Evolutionary conservation across 2,329 filamentous ascomycete genomes (phyloP).

Genomic region (Taxawa tesnikishii): DNA sequence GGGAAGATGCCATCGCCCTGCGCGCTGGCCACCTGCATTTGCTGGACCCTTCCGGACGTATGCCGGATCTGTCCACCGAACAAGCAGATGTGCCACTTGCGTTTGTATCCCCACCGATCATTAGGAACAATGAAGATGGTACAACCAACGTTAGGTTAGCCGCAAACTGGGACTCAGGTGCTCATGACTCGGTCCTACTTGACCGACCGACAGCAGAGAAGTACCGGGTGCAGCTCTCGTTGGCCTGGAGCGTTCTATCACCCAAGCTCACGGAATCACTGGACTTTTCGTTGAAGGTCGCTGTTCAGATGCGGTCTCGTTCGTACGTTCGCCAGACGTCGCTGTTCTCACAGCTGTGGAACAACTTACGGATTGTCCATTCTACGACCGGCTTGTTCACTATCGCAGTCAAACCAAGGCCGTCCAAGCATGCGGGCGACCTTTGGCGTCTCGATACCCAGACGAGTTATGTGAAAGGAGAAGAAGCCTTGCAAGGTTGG

Average conservation of each 20-base stretch:
- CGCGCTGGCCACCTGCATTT: slow-evolving; percentile 72
- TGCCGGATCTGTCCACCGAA: slow-evolving; percentile 61
- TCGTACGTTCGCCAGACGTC: slow-evolving; percentile 76
- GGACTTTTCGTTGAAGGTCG: slow-evolving; percentile 70
- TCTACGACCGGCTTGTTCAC: slow-evolving; percentile 81
- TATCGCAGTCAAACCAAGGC: slow-evolving; percentile 71
- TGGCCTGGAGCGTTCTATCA: slow-evolving; percentile 78
- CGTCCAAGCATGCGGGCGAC: slow-evolving; percentile 83
- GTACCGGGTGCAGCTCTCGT: slow-evolving; percentile 75
- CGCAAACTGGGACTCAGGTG: slow-evolving; percentile 94
- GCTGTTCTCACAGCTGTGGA: slow-evolving; percentile 79
- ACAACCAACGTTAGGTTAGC: slow-evolving; percentile 74
- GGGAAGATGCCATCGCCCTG: slow-evolving; percentile 69
- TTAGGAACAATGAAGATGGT: slow-evolving; percentile 79
- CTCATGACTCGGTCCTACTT: slow-evolving; percentile 85
- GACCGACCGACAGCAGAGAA: slow-evolving; percentile 89
- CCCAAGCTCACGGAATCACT: slow-evolving; percentile 78
- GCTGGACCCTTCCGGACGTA: slow-evolving; percentile 73
- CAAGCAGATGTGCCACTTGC: slow-evolving; percentile 67
- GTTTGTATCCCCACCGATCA: slow-evolving; percentile 62
- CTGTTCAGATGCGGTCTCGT: slow-evolving; percentile 71
- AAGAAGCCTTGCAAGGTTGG: slow-evolving; percentile 78
- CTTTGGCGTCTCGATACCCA: slow-evolving; percentile 94
- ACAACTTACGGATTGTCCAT: slow-evolving; percentile 71
- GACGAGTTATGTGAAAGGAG: slow-evolving; percentile 91